Base-by-base conservation (phyloP, 306 rosid genomes). In the Hippophae gyantsensis region DNA sequence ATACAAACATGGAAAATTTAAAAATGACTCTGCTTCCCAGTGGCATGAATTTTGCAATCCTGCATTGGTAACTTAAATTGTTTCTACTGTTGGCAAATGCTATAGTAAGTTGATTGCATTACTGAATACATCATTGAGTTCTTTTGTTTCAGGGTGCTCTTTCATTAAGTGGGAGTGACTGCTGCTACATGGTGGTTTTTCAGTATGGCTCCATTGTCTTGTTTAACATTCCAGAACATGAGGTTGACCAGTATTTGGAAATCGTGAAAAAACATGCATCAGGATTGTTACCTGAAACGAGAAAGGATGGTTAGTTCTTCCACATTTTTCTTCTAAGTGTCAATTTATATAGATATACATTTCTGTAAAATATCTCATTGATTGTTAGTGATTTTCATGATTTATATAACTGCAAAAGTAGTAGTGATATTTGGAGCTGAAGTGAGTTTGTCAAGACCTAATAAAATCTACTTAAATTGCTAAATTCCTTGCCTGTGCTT, bases 121-220 rank as follows among this genome's bases (percentile, higher is more conserved):
- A 9, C 41, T 66, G 23, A 66, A 58, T 48, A 26, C 7, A 6
- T 6, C 54, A 11, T 18, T 43, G n/a, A 10, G 11, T 42, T 54
- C 66, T 79, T 64, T 52, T 63, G 38, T 82, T 76, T 71, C 86
- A 92, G 99, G 90, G 69, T 68, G 79, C 84, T 55, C 71, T 76
- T 69, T 82, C 86, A 73, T 72, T 80, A 69, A 77, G 86, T 45
- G 97, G 94, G 74, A 84, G 85, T 68, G 81, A 67, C 67, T 79
- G 84, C 73, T 65, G 79, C 73, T 92, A 62, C 79, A 77, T 92
- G 97, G 94, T 92, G 64, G 97, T 92, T 71, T 92, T 92, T 70
- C 99, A 92, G 70, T 92, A 92, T 68, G 99, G 99, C 50, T 92
- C 96, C 53, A 88, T 88, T 44, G 94, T 88, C 63, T 68, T 92